Evolutionary conservation across 805 yeast genomes (phyloP), one percentile per base, ranked within the genome.

Genomic region (Saccharomycopsis synnaedendra): DNA sequence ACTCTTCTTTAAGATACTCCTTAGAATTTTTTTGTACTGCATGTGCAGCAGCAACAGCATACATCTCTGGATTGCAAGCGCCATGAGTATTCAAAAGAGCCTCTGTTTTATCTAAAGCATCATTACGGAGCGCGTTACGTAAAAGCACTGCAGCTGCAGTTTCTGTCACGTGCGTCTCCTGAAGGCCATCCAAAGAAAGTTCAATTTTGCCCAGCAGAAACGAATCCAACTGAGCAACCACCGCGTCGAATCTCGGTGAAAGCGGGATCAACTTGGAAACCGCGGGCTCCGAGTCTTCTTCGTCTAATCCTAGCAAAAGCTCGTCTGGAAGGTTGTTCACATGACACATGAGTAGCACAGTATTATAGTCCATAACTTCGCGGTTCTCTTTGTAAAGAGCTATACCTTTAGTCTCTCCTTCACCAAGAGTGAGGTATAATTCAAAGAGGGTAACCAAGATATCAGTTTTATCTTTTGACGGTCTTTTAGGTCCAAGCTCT

Each of bases 391-490:
- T 57, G 1, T 80, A 67, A 35, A 90, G 65, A 0, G 56, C 54
- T 32, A 64, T 62, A 0, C 96, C 95, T 53, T 85, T 86, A 0
- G 55, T 50, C 41, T 71, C 71, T 8, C 59, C 60, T 19, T 64
- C 65, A 0, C 85, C 76, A 51, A 85, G 62, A 0, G 80, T 70
- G 37, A 89, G 64, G 56, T 90, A 93, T 69, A 86, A 70, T 57
- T 90, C 97, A 57, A 80, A 84, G 37, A 90, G 67, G 0, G 97
- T 86, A 3, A 85, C 76, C 47, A 85, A 67, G 41, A 90, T 70
- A 42, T 82, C 94, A 45, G 74, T 74, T 55, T 80, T 77, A 57
- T 90, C 96, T 52, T 74, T 76, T 1, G 19, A 19, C 19, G 19
- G 19, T 4, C 63, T 63, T 45, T 75, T 70, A 10, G 43, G 33